Evolutionary conservation across 2,329 filamentous ascomycete species (phyloP).

Genomic region (Aspergillus sp.): DNA sequence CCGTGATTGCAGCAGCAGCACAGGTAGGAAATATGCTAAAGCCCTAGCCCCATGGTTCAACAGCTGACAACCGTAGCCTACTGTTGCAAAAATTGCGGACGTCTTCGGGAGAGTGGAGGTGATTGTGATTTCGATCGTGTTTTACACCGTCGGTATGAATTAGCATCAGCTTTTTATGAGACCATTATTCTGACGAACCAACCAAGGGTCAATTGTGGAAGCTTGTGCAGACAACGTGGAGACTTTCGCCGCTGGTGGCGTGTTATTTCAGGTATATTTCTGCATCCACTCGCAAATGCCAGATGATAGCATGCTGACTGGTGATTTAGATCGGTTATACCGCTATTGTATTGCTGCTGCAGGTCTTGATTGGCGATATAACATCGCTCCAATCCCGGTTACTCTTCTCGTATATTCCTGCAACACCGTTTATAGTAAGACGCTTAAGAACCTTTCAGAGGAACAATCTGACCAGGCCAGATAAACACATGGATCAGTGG

Average conservation of each 20-base stretch:
- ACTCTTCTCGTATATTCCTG: conserved; percentile 58
- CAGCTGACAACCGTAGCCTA: conserved; percentile 35
- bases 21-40: conserved; percentile 23
- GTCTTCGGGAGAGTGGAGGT: conserved; percentile 56
- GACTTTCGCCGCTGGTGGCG: conserved; percentile 49
- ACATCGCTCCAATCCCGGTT: conserved; percentile 56
- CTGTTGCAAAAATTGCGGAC: conserved; percentile 55
- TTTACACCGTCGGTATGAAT: conserved; percentile 44
- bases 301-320: not conserved
- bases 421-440: conserved; percentile 46
- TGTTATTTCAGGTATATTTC: conserved; percentile 45
- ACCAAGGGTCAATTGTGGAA: conserved; percentile 47
- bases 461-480: conserved; percentile 9
- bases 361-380: conserved; percentile 57
- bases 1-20: conserved; percentile 53
- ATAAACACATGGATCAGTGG: conserved; percentile 59
- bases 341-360: conserved; percentile 51
- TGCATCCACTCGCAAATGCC: no score
- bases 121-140: conserved; percentile 47
- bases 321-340: conserved; percentile 51
- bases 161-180: no score
- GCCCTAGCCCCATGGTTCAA: not conserved
- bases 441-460: no score
- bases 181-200: not conserved
- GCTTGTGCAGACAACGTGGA: conserved; percentile 43